Evolutionary conservation across 1,284 basidiomycete genomes (phyloP), one percentile per base, ranked within the genome.

Genomic region (Peniophora sp.): DNA sequence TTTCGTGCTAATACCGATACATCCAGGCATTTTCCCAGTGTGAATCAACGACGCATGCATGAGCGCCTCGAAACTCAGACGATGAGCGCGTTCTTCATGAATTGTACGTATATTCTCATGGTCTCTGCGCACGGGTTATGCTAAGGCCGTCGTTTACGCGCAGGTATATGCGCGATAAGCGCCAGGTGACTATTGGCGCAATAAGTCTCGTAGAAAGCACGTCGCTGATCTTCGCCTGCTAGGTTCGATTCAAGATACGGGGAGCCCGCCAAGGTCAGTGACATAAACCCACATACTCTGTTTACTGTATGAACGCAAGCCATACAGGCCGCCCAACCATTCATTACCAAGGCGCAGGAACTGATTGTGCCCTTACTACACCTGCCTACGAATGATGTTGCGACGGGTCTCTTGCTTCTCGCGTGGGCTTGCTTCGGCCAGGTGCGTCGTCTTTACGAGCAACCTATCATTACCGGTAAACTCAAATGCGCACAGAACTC

Each of bases 281-380:
- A 12, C 27, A 32, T 6, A 32, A 12, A 32, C 6, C 5, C 27
- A 34, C 17, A 23, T 12, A 24, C 12, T 51, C n/a, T 51, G 8
- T 41, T 16, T n/a, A 10, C 39, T 1, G n/a, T n/a, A 41, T 41
- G 39, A 2, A 10, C 9, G 8, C 9, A 16, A 41, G 9, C n/a
- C 16, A 9, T 32, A 6, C 20, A 65, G 53, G 66, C 66, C 10
- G 63, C 63, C 34, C 64, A 66, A 1, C 67, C 70, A 0, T 72
- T 70, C 53, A 65, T 71, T 45, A 66, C 69, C n/a, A 70, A 69
- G 55, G 70, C 70, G 0, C 67, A 71, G 53, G 66, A 70, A 47
- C 58, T 72, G 2, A 59, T 70, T 25, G 61, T 69, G 2, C 69
- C 70, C 1, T 58, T 71, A 1, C 50, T 73, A 19, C 69, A 70